Evolutionary conservation across 345 rosid genomes (phyloP).

Genomic region (Populus davidiana): DNA sequence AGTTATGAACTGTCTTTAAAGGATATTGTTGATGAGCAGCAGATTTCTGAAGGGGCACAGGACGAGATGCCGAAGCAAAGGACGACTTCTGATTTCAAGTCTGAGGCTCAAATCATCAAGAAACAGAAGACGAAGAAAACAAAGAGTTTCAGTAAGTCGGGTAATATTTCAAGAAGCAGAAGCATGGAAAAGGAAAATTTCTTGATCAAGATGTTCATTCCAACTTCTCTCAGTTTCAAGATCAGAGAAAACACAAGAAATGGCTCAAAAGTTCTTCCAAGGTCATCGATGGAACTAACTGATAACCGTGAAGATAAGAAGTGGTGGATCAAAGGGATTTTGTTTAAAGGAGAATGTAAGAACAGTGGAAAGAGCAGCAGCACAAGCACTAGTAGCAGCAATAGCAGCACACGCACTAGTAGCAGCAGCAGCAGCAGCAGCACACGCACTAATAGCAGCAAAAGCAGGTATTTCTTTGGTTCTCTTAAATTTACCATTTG

Average conservation of each 20-base stretch:
- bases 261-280: slow-evolving; percentile 29
- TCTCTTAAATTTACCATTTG: not conserved
- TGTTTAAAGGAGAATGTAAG: slow-evolving; percentile 1
- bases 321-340: slow-evolving; percentile 22
- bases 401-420: slow-evolving; percentile 6
- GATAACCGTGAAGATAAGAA: slow-evolving; percentile 11
- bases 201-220: slow-evolving; percentile 50
- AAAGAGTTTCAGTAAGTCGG: slow-evolving; percentile 1
- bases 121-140: slow-evolving; percentile 15
- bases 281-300: slow-evolving; percentile 20
- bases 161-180: slow-evolving; percentile 27
- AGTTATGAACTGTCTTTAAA: slow-evolving; percentile 53
- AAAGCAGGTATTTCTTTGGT: slow-evolving; percentile 30
- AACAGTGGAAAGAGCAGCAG: slow-evolving; percentile 11
- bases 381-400: slow-evolving; percentile 2
- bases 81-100: slow-evolving; percentile 6
- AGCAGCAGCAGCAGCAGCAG: slow-evolving; percentile 10
- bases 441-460: slow-evolving; percentile 8
- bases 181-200: slow-evolving; percentile 46
- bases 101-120: slow-evolving; percentile 9
- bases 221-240: slow-evolving; percentile 26
- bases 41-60: not conserved
- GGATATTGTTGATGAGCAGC: slow-evolving; percentile 46
- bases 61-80: not conserved
- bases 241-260: slow-evolving; percentile 18